Conservation (phyloP, 2,329 filamentous ascomycete genomes). For the Thelonectria blattea region DNA sequence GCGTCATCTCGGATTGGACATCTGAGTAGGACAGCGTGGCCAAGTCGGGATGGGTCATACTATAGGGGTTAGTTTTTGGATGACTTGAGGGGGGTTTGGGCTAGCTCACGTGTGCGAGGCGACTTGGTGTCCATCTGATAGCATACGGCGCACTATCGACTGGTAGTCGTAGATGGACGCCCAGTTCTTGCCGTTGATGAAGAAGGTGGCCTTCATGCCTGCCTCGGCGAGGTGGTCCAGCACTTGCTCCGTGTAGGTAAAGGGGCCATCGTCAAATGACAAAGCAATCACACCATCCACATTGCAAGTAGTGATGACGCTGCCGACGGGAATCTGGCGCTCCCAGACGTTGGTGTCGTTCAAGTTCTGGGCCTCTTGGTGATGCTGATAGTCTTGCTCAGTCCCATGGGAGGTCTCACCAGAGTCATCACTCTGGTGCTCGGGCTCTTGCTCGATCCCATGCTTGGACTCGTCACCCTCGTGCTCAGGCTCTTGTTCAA, state of each 20-base stretch:
- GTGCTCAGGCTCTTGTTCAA: too few relatives aligned
- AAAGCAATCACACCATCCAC: conserved; percentile 41
- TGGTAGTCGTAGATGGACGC: conserved; percentile 22
- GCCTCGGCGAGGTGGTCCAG: conserved; percentile 39
- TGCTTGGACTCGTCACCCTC: too few relatives aligned
- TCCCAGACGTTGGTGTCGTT: too few relatives aligned
- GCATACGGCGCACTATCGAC: conserved; percentile 45
- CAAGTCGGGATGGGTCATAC: conserved; percentile 43
- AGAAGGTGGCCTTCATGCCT: conserved; percentile 40
- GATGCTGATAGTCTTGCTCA: too few relatives aligned
- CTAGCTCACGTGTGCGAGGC: conserved; percentile 51
- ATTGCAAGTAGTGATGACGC: conserved; percentile 33
- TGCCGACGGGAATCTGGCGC: conserved; percentile 19
- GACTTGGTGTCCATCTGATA: conserved; percentile 59
- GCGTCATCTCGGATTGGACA: conserved; percentile 24
- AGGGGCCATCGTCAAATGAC: conserved; percentile 50
- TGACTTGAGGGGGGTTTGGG: conserved; percentile 19
- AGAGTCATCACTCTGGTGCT: too few relatives aligned
- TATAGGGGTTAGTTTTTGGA: conserved; percentile 9
- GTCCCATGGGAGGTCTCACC: too few relatives aligned
- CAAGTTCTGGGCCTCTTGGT: too few relatives aligned
- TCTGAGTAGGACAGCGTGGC: conserved; percentile 31
- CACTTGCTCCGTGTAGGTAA: conserved; percentile 42
- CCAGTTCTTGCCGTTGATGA: conserved; percentile 32
- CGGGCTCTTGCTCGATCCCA: too few relatives aligned